phyloP scores from a whole-genome alignment of 106 monocot genomes.

The Allium sativum region DNA sequence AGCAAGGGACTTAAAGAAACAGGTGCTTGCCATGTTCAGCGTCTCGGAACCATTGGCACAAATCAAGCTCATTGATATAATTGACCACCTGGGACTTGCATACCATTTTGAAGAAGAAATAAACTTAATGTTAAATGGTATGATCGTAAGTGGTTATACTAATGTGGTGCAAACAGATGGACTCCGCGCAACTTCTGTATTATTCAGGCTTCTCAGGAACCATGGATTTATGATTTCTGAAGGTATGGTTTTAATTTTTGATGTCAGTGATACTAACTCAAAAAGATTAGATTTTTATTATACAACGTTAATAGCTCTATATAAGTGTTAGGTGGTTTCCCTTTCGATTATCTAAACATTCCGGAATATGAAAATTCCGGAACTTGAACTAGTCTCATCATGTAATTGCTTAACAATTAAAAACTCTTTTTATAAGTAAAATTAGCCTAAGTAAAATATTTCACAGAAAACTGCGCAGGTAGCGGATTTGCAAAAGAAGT shows the following conservation, averaged over 20 bases:
- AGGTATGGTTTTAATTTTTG: not conserved
- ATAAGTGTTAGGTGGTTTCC: not conserved
- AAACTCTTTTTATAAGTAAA: too few relatives aligned
- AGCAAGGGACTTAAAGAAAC: slow-evolving; percentile 1
- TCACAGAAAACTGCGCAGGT: too few relatives aligned
- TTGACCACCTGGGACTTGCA: not conserved
- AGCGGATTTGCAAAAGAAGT: not conserved
- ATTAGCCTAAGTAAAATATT: too few relatives aligned
- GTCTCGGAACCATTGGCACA: not conserved
- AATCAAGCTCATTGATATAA: not conserved
- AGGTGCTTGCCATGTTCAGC: not conserved
- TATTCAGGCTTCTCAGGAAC: slow-evolving; percentile 1
- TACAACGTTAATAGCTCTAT: not conserved
- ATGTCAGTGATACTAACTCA: not conserved
- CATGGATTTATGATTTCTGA: slow-evolving; percentile 7
- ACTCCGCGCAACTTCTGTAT: not conserved
- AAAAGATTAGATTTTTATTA: not conserved
- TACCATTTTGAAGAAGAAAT: slow-evolving; percentile 8
- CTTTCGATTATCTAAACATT: not conserved
- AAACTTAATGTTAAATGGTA: slow-evolving; percentile 1
- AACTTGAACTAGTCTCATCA: not conserved
- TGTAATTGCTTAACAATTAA: not conserved
- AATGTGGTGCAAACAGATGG: slow-evolving; percentile 4
- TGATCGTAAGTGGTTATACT: not conserved
- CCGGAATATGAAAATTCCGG: not conserved